Percentiles rank a stretch among this genome's conserved stretches.
Evolutionary conservation across 345 rosid genomes (phyloP).

Genomic region (Anastatica hierochuntica): DNA sequence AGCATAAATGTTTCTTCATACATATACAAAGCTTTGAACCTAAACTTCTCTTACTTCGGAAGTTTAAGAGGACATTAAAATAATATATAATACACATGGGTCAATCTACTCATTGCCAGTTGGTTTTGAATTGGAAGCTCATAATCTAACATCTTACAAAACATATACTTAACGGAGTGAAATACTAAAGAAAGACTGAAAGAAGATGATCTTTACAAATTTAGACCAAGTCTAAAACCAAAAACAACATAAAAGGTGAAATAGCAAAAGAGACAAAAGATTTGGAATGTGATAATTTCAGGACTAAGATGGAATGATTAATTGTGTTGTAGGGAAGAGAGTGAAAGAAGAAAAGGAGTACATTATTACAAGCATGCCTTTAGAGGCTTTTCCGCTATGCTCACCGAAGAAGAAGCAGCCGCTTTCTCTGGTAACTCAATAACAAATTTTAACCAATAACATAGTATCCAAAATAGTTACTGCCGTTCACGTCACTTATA

Average conservation of each 20-base stretch:
- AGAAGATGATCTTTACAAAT: neutral
- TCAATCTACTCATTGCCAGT: too few species aligned
- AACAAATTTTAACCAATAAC: neutral
- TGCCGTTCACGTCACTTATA: too few species aligned
- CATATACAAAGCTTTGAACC: neutral
- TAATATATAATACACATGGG: too few species aligned
- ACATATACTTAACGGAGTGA: neutral
- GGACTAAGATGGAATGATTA: neutral
- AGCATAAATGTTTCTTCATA: neutral
- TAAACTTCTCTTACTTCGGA: neutral
- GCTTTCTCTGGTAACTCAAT: conserved; percentile 37
- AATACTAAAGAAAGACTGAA: neutral
- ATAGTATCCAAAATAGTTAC: too few species aligned
- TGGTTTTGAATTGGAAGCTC: too few species aligned
- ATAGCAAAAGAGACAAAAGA: too few species aligned
- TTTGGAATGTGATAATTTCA: too few species aligned
- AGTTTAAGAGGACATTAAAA: too few species aligned
- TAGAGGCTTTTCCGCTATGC: conserved; percentile 75
- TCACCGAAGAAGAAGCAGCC: conserved; percentile 58
- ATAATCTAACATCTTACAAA: too few species aligned
- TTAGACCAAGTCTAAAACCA: neutral
- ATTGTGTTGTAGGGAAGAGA: conserved; percentile 41
- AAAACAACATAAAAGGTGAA: neutral
- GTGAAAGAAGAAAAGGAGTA: conserved; percentile 31
- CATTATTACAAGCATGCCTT: conserved; percentile 59